A percentile compares a stretch with the other conserved stretches of the same genome.
phyloP scores from a whole-genome alignment of 1,284 basidiomycete species.

The Coniophora puteana region DNA sequence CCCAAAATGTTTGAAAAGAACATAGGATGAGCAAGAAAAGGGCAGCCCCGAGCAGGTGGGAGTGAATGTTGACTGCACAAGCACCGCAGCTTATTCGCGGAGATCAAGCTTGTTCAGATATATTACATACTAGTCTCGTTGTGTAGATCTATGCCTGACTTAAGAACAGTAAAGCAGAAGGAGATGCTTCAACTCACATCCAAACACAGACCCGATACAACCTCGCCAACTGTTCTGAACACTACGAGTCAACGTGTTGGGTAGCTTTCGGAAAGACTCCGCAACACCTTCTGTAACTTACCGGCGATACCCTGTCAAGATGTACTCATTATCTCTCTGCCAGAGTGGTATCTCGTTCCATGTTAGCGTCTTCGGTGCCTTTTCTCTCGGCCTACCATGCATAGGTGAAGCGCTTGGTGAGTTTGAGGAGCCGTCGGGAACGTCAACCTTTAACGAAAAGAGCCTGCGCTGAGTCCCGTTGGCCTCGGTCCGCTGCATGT shows the following conservation, averaged over 20 bases:
- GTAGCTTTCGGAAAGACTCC: background rate
- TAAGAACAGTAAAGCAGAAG: conserved; percentile 10
- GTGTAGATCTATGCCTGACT: conserved; percentile 58
- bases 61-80: conserved; percentile 82
- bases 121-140: conserved; percentile 69
- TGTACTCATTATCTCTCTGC: conserved; percentile 76
- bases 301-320: conserved; percentile 71
- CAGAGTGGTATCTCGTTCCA: conserved; percentile 66
- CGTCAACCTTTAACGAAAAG: too few relatives aligned
- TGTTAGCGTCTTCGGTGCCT: conserved; percentile 36
- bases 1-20: conserved; percentile 47
- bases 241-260: conserved; percentile 39
- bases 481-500: too few relatives aligned
- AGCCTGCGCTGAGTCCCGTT: too few relatives aligned
- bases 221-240: conserved; percentile 61
- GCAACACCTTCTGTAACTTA: too few relatives aligned
- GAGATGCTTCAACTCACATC: conserved; percentile 52
- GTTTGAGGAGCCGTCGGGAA: too few relatives aligned
- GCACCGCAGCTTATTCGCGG: background rate
- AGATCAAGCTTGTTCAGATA: conserved; percentile 1
- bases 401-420: too few relatives aligned
- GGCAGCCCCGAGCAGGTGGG: conserved; percentile 74
- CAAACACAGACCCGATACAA: conserved; percentile 66
- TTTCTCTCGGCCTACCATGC: conserved; percentile 5
- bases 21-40: conserved; percentile 63